Conservation (phyloP, 257 asterid species). For the Penstemon eatonii region DNA sequence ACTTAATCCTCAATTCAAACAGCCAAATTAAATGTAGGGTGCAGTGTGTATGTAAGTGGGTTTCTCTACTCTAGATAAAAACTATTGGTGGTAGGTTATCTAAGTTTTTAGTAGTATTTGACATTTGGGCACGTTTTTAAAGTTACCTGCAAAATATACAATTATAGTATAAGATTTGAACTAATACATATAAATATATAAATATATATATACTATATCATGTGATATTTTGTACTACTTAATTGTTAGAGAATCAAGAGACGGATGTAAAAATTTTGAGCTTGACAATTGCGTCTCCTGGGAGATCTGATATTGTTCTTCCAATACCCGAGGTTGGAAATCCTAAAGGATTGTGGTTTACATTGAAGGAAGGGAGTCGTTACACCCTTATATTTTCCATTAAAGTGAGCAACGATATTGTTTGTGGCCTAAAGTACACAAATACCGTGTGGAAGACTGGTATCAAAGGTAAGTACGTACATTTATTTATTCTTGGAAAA, state of each 20-base stretch:
- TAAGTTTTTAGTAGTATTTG: too few species aligned
- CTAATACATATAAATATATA: neutral
- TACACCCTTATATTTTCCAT: constrained; percentile 42
- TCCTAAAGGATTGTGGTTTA: constrained; percentile 56
- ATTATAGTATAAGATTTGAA: neutral
- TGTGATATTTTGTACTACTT: neutral
- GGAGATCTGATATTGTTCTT: constrained; percentile 38
- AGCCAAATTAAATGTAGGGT: too few species aligned
- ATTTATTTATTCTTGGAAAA: neutral
- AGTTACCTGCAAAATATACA: neutral
- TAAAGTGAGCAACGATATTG: constrained; percentile 52
- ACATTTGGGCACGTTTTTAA: too few species aligned
- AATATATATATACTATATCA: too few species aligned
- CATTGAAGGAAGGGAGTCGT: constrained; percentile 50
- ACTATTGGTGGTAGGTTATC: too few species aligned
- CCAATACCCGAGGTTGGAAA: constrained; percentile 42
- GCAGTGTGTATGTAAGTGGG: too few species aligned
- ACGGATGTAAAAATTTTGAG: constrained; percentile 51
- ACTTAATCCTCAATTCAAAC: too few species aligned
- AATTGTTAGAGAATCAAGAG: constrained; percentile 40
- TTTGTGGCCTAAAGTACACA: constrained; percentile 51
- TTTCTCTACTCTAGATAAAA: too few species aligned
- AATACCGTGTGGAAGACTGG: constrained; percentile 59
- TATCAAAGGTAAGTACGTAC: constrained; percentile 41
- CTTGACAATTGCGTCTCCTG: constrained; percentile 38